Evolutionary conservation across 208 protist species (phyloP), one percentile per base, ranked within the genome.

Genomic region (Leishmania major): DNA sequence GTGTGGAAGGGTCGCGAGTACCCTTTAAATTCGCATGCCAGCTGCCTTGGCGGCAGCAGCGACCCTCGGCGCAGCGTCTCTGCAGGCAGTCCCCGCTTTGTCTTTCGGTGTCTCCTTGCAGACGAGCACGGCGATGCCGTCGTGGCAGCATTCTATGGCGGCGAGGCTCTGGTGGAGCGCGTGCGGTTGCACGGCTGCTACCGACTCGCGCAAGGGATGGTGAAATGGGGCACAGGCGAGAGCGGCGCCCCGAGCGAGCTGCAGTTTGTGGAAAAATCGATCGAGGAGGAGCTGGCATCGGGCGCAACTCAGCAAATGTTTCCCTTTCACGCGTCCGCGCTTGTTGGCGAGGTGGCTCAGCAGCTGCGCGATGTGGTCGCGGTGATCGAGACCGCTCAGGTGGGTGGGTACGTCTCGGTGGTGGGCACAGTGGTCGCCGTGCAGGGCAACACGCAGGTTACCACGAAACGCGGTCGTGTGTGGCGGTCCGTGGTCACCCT

Each of bases 381-480:
- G 40, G 75, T 93, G 47, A 15, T 94, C 8, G 73, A 85, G 22
- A 51, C 67, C 4, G 70, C 49, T 5, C 43, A 59, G n/a, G 62
- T 95, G 4, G 93, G 90, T 35, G 88, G 91, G 43, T 79, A 90
- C n/a, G 86, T 92, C 6, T 89, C 85, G 1, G 79, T 96, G 22
- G 79, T 88, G 22, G 93, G 88, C 25, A 53, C 86, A 25, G 91
- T 97, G 17, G 49, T 40, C 3, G 53, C 60, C 13, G 81, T 91
- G n/a, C 79, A 75, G 35, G 62, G 66, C 1, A 74, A 51, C 28
- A 66, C 76, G 5, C 77, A 90, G 15, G 84, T 93, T 25, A 83
- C 87, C 62, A 96, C 95, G 1, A 91, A 90, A 73, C 83, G 88
- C 3, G 93, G 95, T 7, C 89, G 89, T 28, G 93, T 96, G 47